Conservation (phyloP, 2,329 filamentous ascomycete species). For the Scleromitrula shiraiana region DNA sequence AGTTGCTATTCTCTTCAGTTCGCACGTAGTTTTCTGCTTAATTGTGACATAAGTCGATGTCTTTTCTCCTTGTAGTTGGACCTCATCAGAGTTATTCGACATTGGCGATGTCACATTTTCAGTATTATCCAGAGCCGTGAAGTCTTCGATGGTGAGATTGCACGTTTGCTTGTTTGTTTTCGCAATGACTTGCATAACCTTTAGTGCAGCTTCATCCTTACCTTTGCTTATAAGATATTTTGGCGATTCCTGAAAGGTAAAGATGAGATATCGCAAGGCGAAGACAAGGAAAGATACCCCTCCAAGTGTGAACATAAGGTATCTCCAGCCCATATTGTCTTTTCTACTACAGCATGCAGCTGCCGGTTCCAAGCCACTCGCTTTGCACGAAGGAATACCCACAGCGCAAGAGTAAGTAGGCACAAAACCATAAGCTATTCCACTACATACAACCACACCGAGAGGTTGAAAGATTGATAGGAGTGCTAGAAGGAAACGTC, state of each 20-base stretch:
- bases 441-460: constrained; percentile 20
- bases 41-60: background rate
- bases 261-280: constrained; percentile 44
- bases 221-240: constrained; percentile 51
- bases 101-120: background rate
- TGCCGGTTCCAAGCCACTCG: constrained; percentile 16
- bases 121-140: background rate
- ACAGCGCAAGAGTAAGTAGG: constrained; percentile 18
- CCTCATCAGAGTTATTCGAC: background rate
- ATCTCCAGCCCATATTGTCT: constrained; percentile 52
- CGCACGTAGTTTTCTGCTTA: constrained; percentile 12
- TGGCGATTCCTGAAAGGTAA: constrained; percentile 49
- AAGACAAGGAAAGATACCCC: constrained; percentile 47
- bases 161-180: constrained; percentile 34
- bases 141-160: constrained; percentile 7
- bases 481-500: constrained; percentile 21
- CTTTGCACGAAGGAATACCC: constrained; percentile 11
- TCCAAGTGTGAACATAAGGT: constrained; percentile 47
- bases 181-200: constrained; percentile 47
- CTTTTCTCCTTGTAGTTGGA: background rate
- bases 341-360: constrained; percentile 23
- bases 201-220: constrained; percentile 43
- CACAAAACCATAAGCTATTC: constrained; percentile 21
- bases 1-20: constrained; percentile 36
- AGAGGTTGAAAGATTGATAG: constrained; percentile 24